Evolutionary conservation across 441 rosid species (phyloP).

Genomic region (Macaranga tanarius): DNA sequence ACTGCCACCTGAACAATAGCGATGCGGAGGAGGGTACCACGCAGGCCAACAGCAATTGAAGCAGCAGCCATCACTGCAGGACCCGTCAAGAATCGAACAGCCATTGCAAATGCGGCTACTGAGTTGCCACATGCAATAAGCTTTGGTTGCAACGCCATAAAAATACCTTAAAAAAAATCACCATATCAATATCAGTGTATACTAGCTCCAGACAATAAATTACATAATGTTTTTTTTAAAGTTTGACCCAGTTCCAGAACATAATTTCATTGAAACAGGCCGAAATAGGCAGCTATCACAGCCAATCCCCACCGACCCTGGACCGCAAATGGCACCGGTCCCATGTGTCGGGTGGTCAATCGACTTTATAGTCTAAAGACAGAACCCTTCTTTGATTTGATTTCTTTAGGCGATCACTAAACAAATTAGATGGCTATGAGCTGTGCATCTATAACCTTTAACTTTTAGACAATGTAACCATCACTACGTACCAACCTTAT

Average conservation of each 20-base stretch:
- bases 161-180: constrained; percentile 52
- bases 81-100: constrained; percentile 81
- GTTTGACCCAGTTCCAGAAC: constrained; percentile 19
- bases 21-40: constrained; percentile 74
- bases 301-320: constrained; percentile 43
- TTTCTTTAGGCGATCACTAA: constrained; percentile 23
- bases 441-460: constrained; percentile 19
- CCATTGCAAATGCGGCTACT: constrained; percentile 82
- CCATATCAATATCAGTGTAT: background rate
- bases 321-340: constrained; percentile 41
- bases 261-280: background rate
- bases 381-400: constrained; percentile 13
- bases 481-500: constrained; percentile 12
- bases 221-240: too few relatives aligned
- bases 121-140: constrained; percentile 93
- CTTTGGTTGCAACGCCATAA: constrained; percentile 96
- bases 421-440: constrained; percentile 31
- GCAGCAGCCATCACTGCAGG: constrained; percentile 96
- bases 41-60: constrained; percentile 81
- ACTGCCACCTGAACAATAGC: constrained; percentile 89
- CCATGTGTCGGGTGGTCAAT: constrained; percentile 57
- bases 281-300: constrained; percentile 33
- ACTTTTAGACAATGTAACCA: constrained; percentile 2
- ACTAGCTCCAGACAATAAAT: too few relatives aligned
- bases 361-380: constrained; percentile 18